phyloP scores from a whole-genome alignment of 2,329 filamentous ascomycete genomes.

The Diaporthe longicolla region DNA sequence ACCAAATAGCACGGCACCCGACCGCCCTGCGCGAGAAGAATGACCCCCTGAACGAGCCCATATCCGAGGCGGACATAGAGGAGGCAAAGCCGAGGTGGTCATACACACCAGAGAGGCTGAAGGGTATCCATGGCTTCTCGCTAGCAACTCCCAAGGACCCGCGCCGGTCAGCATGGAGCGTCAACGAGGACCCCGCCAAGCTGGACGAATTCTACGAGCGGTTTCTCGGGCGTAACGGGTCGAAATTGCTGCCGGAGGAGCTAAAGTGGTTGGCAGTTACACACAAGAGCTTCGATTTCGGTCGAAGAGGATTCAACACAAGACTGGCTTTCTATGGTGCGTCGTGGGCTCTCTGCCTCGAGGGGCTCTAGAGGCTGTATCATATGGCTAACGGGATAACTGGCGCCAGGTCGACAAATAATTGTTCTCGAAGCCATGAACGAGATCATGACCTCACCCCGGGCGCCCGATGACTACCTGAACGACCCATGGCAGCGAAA shows the following conservation, averaged over 20 bases:
- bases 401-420: constrained; percentile 47
- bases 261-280: constrained; percentile 97
- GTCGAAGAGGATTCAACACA: constrained; percentile 93
- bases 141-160: constrained; percentile 70
- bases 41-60: constrained; percentile 41
- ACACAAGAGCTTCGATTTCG: constrained; percentile 98
- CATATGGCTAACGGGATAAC: background rate
- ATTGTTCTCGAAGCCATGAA: constrained; percentile 48
- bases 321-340: constrained; percentile 89
- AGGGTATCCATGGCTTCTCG: constrained; percentile 71
- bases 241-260: constrained; percentile 85
- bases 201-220: constrained; percentile 84
- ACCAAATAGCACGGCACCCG: constrained; percentile 36
- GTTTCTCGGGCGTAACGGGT: constrained; percentile 81
- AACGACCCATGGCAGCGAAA: constrained; percentile 63
- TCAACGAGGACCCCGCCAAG: constrained; percentile 81
- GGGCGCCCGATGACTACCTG: constrained; percentile 23
- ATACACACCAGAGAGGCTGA: constrained; percentile 78
- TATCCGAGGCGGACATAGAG: constrained; percentile 38
- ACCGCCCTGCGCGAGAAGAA: constrained; percentile 38
- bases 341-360: constrained; percentile 40
- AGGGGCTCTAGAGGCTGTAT: background rate
- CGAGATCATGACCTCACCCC: constrained; percentile 46
- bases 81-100: constrained; percentile 73
- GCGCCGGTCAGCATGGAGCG: constrained; percentile 69